Percentiles rank a stretch among this genome's conserved stretches.
These are phyloP conservation scores for Mycosphaerella arachidis DNA, from an alignment of 2,329 filamentous ascomycete species.

Conservation along the genomic window DNA sequence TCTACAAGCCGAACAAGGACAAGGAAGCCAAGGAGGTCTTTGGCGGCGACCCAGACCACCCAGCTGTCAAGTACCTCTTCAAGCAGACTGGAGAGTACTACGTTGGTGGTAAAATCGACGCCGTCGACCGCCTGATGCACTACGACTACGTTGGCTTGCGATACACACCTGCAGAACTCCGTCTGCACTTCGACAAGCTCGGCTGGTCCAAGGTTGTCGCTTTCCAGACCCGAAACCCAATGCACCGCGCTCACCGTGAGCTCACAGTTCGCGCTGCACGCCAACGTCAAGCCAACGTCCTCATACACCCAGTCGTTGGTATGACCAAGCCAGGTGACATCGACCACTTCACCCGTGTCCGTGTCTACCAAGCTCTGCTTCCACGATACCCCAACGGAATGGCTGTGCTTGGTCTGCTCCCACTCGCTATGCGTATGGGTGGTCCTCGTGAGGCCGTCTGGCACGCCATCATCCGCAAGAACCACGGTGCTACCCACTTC, in stretches of 20 bases:
- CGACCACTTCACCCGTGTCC: slow-evolving; percentile 98
- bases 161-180: slow-evolving; percentile 92
- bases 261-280: slow-evolving; percentile 95
- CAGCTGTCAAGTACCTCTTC: slow-evolving; percentile 86
- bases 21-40: slow-evolving; percentile 94
- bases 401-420: slow-evolving; percentile 91
- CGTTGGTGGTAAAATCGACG: slow-evolving; percentile 92
- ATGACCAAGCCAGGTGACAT: slow-evolving; percentile 99
- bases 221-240: slow-evolving; percentile 98
- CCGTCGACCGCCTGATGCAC: slow-evolving; percentile 91
- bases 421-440: slow-evolving; percentile 98
- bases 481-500: slow-evolving; percentile 98
- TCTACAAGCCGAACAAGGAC: slow-evolving; percentile 90
- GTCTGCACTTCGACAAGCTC: slow-evolving; percentile 97
- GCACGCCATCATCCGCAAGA: slow-evolving; percentile 99
- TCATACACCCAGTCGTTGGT: slow-evolving; percentile 97
- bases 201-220: slow-evolving; percentile 97
- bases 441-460: slow-evolving; percentile 97
- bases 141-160: slow-evolving; percentile 97
- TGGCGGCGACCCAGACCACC: slow-evolving; percentile 81
- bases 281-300: slow-evolving; percentile 92
- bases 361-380: slow-evolving; percentile 95
- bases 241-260: slow-evolving; percentile 98
- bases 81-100: slow-evolving; percentile 80
- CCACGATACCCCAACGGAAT: slow-evolving; percentile 98